Base-by-base conservation (phyloP, 2,329 filamentous ascomycete genomes). In the Bipolaris bicolor region DNA sequence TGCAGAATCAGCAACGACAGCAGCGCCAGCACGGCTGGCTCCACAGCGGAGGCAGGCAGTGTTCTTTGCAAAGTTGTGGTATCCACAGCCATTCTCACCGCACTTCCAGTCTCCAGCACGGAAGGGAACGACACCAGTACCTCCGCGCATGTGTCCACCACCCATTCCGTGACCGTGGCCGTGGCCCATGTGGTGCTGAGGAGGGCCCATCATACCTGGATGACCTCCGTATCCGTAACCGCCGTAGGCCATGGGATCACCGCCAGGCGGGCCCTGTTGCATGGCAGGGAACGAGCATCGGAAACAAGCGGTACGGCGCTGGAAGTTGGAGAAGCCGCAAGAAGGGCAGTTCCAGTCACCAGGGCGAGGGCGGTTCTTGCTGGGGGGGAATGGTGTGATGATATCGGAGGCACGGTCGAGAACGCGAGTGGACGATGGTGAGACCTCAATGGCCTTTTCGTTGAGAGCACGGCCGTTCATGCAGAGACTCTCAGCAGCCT, bases 31-130 rank as follows among this genome's bases (percentile, higher is more conserved):
- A 69, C 95, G 91, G 77, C 92, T 96, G 51, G 94, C 95, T 76
- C 95, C 95, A 75, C 95, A 99, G 58, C 95, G 91, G 62, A 99
- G 86, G 78, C 95, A 99, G 79, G 92, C 96, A 56, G 98, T 94
- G 71, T 99, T 99, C 86, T 99, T 99, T 61, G 95, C 95, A 75
- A 99, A 99, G 82, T 99, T 99, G 83, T 99, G 95, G 78, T 99
- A 99, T 57, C 91, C 92, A 76, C 95, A 99, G 36, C 93, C 92
- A 74, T 99, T 95, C 64, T 95, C 95, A 55, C 95, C 95, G 74
- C 95, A 99, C 79, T 97, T 97, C 95, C 95, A 99, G 75, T 99
- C 95, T 73, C 95, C 95, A 53, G 95, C 95, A 72, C 95, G 90
- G 89, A 99, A 99, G 15, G 95, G 95, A 41, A 99, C 95, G 46